phyloP scores from a whole-genome alignment of 2,329 filamentous ascomycete genomes.

The Ceratocystis harringtonii region DNA sequence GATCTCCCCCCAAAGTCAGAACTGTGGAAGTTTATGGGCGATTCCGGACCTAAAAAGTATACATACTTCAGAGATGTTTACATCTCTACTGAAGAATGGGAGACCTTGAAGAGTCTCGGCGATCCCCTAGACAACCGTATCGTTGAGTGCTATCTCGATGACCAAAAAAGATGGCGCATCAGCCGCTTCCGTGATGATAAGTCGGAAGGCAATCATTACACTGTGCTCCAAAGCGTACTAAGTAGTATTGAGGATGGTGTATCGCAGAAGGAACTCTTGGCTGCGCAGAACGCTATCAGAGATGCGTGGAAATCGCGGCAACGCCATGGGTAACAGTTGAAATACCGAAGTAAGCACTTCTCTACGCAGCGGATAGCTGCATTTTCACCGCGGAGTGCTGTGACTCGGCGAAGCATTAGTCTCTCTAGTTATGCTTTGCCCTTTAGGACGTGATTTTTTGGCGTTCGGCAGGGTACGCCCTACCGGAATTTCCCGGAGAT shows the following conservation, averaged over 20 bases:
- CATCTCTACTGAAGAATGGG: constrained; percentile 68
- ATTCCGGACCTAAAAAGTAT: constrained; percentile 35
- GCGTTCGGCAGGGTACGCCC: not conserved
- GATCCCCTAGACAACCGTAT: constrained; percentile 75
- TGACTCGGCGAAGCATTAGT: constrained; percentile 14
- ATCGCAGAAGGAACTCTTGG: constrained; percentile 64
- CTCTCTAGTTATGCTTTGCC: not conserved
- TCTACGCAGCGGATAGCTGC: constrained; percentile 32
- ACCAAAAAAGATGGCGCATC: constrained; percentile 63
- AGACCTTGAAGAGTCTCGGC: constrained; percentile 54
- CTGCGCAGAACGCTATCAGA: constrained; percentile 53
- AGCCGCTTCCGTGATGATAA: constrained; percentile 91
- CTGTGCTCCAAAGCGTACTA: constrained; percentile 70
- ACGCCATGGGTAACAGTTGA: too few relatives aligned
- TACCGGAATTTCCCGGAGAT: not conserved
- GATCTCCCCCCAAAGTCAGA: constrained; percentile 61
- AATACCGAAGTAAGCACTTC: too few relatives aligned
- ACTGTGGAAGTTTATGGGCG: constrained; percentile 51
- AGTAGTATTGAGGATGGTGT: constrained; percentile 81
- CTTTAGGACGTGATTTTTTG: not conserved
- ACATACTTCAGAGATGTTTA: constrained; percentile 51
- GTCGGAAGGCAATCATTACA: constrained; percentile 73
- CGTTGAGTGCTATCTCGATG: constrained; percentile 77
- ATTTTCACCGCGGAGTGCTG: constrained; percentile 13
- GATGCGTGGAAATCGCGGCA: constrained; percentile 52